Percentiles rank a stretch among this genome's conserved stretches.
These are phyloP conservation scores for Penicillium longicatenatum DNA, from an alignment of 495 filamentous ascomycete genomes.

Conservation along the genomic window DNA sequence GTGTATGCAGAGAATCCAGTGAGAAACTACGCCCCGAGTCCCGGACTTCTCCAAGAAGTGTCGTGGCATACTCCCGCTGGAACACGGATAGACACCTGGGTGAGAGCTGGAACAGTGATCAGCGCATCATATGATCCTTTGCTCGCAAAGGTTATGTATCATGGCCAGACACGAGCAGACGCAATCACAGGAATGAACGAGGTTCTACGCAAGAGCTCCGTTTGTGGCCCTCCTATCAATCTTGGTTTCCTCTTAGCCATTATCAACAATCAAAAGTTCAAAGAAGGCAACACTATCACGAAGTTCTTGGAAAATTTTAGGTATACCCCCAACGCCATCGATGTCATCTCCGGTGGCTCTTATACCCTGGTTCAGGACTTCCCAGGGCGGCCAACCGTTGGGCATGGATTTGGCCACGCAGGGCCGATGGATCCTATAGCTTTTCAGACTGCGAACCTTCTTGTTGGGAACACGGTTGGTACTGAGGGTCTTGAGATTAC, in stretches of 20 bases:
- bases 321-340: conserved; percentile 52
- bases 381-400: conserved; percentile 53
- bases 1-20: conserved; percentile 64
- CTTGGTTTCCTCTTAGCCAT: conserved; percentile 50
- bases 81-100: conserved; percentile 63
- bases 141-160: conserved; percentile 63
- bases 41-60: conserved; percentile 59
- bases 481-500: conserved; percentile 62
- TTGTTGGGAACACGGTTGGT: conserved; percentile 56
- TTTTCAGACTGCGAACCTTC: conserved; percentile 46
- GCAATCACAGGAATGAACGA: conserved; percentile 47
- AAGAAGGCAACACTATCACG: conserved; percentile 26
- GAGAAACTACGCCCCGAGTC: conserved; percentile 56
- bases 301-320: conserved; percentile 54
- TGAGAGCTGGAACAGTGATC: conserved; percentile 55
- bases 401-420: conserved; percentile 51
- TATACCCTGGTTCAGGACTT: conserved; percentile 63
- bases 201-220: conserved; percentile 39
- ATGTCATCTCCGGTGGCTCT: conserved; percentile 56
- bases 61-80: conserved; percentile 47
- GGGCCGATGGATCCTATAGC: conserved; percentile 52
- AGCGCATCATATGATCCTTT: conserved; percentile 30
- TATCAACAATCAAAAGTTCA: conserved; percentile 47
- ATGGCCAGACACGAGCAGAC: conserved; percentile 41
- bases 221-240: conserved; percentile 61